phyloP scores from a whole-genome alignment of 805 yeast genomes.

The Starmera dryadoides region DNA sequence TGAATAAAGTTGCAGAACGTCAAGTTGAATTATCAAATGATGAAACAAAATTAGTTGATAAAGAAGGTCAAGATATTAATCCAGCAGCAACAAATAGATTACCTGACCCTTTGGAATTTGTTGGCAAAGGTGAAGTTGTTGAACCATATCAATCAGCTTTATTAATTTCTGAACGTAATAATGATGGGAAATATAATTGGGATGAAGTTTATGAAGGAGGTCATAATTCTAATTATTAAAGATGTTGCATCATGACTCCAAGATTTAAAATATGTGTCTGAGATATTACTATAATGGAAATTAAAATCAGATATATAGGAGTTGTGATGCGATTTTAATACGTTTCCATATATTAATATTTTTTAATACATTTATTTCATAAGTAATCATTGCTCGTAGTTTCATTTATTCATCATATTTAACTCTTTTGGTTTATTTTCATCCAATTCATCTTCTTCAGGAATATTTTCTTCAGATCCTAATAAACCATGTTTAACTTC shows the following conservation, averaged over 20 bases:
- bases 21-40: constrained; percentile 16
- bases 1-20: constrained; percentile 18
- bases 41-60: constrained; percentile 17
- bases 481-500: constrained; percentile 38
- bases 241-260: constrained; percentile 1
- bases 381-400: neutral
- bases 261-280: constrained; percentile 3
- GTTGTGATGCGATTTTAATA: neutral
- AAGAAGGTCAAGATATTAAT: constrained; percentile 18
- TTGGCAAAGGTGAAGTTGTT: constrained; percentile 11
- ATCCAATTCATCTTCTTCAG: neutral
- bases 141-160: constrained; percentile 19
- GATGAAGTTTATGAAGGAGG: constrained; percentile 23
- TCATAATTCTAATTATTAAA: constrained; percentile 14
- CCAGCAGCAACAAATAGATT: constrained; percentile 6
- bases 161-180: constrained; percentile 6
- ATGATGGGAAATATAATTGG: constrained; percentile 18
- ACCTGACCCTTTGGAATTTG: constrained; percentile 20
- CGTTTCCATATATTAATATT: neutral
- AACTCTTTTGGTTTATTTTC: neutral
- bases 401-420: neutral
- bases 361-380: neutral
- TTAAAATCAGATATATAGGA: neutral
- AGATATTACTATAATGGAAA: neutral
- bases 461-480: constrained; percentile 23